Conservation (phyloP, 2,329 filamentous ascomycete species). For the Lizonia empirigonia region DNA sequence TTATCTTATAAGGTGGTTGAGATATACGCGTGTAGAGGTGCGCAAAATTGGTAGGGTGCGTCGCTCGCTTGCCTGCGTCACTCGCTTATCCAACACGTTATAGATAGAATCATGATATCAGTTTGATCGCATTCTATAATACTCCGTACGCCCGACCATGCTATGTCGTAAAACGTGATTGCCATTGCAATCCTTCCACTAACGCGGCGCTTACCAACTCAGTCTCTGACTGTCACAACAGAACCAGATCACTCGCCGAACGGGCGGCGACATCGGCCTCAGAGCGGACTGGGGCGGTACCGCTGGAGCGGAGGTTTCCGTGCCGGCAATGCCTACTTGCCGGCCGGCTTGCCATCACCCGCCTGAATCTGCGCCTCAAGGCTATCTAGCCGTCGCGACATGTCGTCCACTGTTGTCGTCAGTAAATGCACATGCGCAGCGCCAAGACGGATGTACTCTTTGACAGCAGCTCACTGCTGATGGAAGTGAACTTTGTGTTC, state of each 20-base stretch:
- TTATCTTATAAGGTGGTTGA: no score
- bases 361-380: conserved; percentile 75
- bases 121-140: conserved; percentile 6
- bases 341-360: conserved; percentile 50
- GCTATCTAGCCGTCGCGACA: conserved; percentile 83
- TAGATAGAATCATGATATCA: conserved; percentile 8
- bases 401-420: conserved; percentile 81
- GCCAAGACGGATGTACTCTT: conserved; percentile 68
- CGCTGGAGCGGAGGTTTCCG: background rate
- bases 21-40: no score
- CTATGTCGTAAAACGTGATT: background rate
- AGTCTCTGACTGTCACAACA: background rate
- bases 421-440: background rate
- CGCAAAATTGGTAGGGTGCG: no score
- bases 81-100: no score
- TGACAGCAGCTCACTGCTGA: conserved; percentile 84
- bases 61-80: no score
- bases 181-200: no score
- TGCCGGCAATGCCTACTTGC: conserved; percentile 13
- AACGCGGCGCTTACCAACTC: no score
- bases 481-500: conserved; percentile 80
- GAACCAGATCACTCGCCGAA: background rate
- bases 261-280: background rate
- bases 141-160: conserved; percentile 9
- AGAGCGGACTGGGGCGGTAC: background rate